Conservation (phyloP, 1,284 basidiomycete species). For the Psilocybe mexicana region DNA sequence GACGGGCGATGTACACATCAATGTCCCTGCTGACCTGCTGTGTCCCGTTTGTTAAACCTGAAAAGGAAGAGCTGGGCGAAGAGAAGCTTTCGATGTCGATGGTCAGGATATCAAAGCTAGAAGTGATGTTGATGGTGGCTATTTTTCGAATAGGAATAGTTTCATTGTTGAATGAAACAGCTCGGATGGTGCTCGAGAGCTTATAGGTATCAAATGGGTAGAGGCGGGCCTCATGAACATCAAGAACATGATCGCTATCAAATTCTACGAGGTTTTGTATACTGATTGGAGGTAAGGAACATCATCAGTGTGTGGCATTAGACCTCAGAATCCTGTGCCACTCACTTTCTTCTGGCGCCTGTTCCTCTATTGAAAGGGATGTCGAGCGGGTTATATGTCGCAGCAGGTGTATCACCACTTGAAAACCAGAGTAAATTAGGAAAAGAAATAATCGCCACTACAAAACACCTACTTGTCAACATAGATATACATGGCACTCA, state of each 20-base stretch:
- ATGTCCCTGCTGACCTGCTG: conserved; percentile 42
- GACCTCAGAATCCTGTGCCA: neutral
- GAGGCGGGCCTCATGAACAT: conserved; percentile 52
- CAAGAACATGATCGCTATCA: conserved; percentile 57
- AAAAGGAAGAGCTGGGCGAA: neutral
- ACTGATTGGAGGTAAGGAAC: conserved; percentile 29
- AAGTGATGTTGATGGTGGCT: conserved; percentile 45
- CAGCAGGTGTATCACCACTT: conserved; percentile 40
- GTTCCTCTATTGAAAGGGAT: conserved; percentile 44
- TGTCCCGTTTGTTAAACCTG: conserved; percentile 20
- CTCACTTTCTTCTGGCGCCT: conserved; percentile 43
- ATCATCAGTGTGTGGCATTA: neutral
- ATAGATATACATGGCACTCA: conserved; percentile 43
- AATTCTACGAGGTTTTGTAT: conserved; percentile 59
- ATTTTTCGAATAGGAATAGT: conserved; percentile 46
- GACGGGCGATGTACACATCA: conserved; percentile 44
- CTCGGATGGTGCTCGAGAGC: conserved; percentile 49
- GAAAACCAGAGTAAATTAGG: neutral
- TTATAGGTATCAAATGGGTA: conserved; percentile 62
- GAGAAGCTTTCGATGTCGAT: conserved; percentile 37
- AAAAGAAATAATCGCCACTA: neutral
- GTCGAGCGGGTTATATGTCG: conserved; percentile 45
- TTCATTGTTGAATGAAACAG: conserved; percentile 35
- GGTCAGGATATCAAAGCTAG: conserved; percentile 48
- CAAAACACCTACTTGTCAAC: conserved; percentile 47